Conservation (phyloP, 345 rosid genomes). For the Brassica juncea region DNA sequence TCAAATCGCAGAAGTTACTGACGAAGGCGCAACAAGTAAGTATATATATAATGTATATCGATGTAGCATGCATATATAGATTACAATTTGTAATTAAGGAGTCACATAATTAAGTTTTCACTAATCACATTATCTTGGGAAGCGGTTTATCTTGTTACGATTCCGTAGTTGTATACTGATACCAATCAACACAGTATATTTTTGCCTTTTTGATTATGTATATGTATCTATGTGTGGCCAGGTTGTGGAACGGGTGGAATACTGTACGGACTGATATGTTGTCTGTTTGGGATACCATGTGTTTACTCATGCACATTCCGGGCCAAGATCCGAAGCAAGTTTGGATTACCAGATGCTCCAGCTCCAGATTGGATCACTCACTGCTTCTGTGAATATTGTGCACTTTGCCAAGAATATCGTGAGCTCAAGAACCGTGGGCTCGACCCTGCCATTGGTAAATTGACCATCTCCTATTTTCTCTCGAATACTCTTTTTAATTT, state of each 20-base stretch:
- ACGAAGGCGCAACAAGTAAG: constrained; percentile 54
- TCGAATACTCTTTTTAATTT: background rate
- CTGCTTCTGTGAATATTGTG: constrained; percentile 49
- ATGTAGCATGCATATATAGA: background rate
- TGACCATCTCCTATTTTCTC: background rate
- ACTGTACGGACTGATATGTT: constrained; percentile 35
- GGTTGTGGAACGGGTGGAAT: constrained; percentile 35
- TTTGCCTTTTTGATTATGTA: background rate
- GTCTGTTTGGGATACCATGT: constrained; percentile 24
- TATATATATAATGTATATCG: background rate
- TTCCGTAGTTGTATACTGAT: background rate
- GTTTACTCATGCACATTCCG: constrained; percentile 40
- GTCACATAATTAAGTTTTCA: background rate
- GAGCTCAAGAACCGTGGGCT: constrained; percentile 53
- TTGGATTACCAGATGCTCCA: constrained; percentile 54
- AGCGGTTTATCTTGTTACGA: background rate
- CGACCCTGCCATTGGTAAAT: constrained; percentile 52
- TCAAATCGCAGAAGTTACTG: constrained; percentile 58
- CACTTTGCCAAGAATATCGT: constrained; percentile 60
- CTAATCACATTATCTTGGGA: background rate
- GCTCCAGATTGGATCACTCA: constrained; percentile 52
- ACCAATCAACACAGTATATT: background rate
- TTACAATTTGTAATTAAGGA: background rate
- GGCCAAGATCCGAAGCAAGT: constrained; percentile 44
- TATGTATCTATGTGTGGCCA: background rate